These are phyloP conservation scores for Phytophthora brassicae DNA, from an alignment of 352 stramenopile genomes.

Conservation along the genomic window DNA sequence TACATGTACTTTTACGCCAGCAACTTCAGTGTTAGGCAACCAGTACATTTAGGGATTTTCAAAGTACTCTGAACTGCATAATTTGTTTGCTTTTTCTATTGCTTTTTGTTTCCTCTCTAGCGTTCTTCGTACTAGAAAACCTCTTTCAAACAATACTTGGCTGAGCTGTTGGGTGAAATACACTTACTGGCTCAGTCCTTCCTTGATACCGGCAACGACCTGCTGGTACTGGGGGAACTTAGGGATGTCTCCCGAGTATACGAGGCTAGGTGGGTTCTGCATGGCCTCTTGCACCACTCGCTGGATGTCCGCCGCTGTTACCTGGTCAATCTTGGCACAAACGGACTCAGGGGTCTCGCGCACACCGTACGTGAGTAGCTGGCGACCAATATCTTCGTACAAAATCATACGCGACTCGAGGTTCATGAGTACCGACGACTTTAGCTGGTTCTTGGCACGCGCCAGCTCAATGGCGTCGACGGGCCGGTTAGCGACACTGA, in stretches of 20 bases:
- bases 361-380: slow-evolving; percentile 96
- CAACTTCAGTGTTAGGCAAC: too few species aligned
- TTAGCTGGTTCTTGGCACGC: slow-evolving; percentile 99
- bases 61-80: too few species aligned
- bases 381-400: slow-evolving; percentile 99
- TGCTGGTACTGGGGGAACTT: slow-evolving; percentile 86
- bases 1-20: too few species aligned
- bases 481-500: slow-evolving; percentile 75
- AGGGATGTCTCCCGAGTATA: slow-evolving; percentile 81
- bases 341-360: slow-evolving; percentile 89
- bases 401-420: slow-evolving; percentile 97
- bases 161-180: slow-evolving; percentile 8
- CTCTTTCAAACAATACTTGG: neutral
- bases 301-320: slow-evolving; percentile 87
- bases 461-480: slow-evolving; percentile 89
- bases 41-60: too few species aligned
- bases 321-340: slow-evolving; percentile 86
- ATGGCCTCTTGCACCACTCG: slow-evolving; percentile 77
- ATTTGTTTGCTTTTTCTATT: slow-evolving; percentile 15
- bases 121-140: slow-evolving; percentile 5
- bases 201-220: slow-evolving; percentile 69
- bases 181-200: slow-evolving; percentile 54
- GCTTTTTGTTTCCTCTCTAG: slow-evolving; percentile 6
- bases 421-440: slow-evolving; percentile 99
- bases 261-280: slow-evolving; percentile 74